Percentiles rank a stretch among this genome's conserved stretches.
Conservation (phyloP, 179 eudicot genomes). For the Vitellaria paradoxa region DNA sequence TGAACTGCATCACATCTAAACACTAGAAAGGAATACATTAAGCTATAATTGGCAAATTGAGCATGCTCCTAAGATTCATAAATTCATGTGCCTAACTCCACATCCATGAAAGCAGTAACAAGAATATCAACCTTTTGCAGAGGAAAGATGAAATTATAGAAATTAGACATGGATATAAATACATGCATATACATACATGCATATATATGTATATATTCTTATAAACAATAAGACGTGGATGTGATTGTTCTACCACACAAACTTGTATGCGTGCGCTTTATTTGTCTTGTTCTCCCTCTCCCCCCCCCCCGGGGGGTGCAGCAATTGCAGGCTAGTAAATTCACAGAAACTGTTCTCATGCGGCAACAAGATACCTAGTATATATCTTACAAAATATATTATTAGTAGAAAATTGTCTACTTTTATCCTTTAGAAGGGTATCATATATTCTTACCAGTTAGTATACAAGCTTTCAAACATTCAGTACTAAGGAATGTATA, state of each 20-base stretch:
- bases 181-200: too few species aligned
- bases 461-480: background rate
- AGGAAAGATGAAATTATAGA: background rate
- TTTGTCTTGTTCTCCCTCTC: background rate
- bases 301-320: background rate
- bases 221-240: too few species aligned
- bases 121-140: background rate
- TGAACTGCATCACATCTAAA: background rate
- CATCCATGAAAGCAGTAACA: background rate
- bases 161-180: too few species aligned
- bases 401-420: background rate
- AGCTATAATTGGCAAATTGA: background rate
- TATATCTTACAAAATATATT: background rate
- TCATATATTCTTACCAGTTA: background rate
- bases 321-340: background rate
- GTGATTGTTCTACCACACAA: background rate
- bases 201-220: too few species aligned
- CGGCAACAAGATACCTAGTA: background rate
- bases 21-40: background rate
- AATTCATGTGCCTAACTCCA: background rate
- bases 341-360: background rate
- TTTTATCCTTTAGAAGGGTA: background rate
- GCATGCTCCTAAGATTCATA: background rate
- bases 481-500: background rate
- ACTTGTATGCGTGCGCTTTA: background rate